Percentiles rank a stretch among this genome's conserved stretches.
phyloP scores from a whole-genome alignment of 2,329 filamentous ascomycete species.

The Lachnellula arida region DNA sequence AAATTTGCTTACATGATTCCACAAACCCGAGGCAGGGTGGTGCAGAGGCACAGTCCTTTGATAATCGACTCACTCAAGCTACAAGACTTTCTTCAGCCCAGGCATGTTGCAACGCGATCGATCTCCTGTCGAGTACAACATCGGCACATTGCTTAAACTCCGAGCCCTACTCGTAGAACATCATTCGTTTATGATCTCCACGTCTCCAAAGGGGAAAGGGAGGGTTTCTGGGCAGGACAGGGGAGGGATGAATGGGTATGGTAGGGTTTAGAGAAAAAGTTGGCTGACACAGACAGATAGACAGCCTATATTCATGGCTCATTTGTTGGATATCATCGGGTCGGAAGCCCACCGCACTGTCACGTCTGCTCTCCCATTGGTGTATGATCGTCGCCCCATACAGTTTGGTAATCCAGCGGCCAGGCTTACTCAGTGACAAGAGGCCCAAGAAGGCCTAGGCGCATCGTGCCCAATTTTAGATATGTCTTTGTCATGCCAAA shows the following conservation, averaged over 20 bases:
- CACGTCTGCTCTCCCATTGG: not conserved
- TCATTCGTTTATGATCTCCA: constrained; percentile 2
- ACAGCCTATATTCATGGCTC: not conserved
- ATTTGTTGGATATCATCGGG: not conserved
- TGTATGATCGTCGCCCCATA: not conserved
- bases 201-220: not conserved
- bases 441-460: not conserved
- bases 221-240: not conserved
- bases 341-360: not conserved
- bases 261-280: not conserved
- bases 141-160: constrained; percentile 15
- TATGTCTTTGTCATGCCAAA: not conserved
- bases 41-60: constrained; percentile 4
- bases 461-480: not conserved
- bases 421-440: not conserved
- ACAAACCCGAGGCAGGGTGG: constrained; percentile 2
- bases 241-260: not conserved
- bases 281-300: not conserved
- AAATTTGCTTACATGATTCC: constrained; percentile 22
- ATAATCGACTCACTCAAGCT: not conserved
- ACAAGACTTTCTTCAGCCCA: not conserved
- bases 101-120: not conserved
- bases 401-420: not conserved
- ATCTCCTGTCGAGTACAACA: not conserved
- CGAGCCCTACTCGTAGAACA: constrained; percentile 5